Conservation (phyloP, 2,329 filamentous ascomycete genomes). For the Chalaropsis thielavioides region DNA sequence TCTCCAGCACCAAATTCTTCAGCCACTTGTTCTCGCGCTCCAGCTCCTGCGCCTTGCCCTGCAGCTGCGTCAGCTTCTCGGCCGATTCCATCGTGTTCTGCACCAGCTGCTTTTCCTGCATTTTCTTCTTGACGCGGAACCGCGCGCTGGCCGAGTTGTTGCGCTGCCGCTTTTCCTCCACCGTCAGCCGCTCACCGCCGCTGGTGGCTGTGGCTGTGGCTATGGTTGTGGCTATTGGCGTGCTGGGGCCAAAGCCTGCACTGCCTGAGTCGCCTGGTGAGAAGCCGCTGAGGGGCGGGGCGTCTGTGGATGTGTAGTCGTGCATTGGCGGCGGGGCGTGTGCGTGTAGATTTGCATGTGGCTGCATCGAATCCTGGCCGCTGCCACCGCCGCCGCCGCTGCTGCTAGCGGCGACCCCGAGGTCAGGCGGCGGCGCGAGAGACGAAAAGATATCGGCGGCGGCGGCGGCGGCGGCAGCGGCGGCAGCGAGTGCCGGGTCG, state of each 20-base stretch:
- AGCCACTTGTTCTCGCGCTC: slow-evolving; percentile 49
- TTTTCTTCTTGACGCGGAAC: slow-evolving; percentile 57
- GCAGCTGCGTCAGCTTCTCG: slow-evolving; percentile 43
- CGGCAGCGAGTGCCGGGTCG: slow-evolving; percentile 2
- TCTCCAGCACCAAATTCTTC: slow-evolving; percentile 44
- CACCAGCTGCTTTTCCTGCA: slow-evolving; percentile 49
- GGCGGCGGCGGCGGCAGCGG: too few relatives aligned
- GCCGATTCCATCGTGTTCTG: slow-evolving; percentile 45
- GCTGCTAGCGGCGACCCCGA: background rate
- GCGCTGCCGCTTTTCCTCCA: slow-evolving; percentile 50
- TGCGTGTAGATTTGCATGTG: background rate
- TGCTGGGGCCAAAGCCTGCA: background rate
- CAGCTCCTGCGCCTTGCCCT: slow-evolving; percentile 39
- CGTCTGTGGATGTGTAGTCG: background rate
- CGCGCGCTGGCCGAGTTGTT: slow-evolving; percentile 54
- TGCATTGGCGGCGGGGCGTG: background rate
- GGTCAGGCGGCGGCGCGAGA: background rate
- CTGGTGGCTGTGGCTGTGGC: background rate
- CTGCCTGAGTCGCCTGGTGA: background rate
- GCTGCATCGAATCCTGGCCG: background rate
- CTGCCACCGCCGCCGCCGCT: background rate
- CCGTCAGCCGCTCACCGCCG: slow-evolving; percentile 20
- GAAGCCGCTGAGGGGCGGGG: background rate
- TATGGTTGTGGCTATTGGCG: background rate
- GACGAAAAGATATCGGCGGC: background rate